Base-by-base conservation (phyloP, 2,329 filamentous ascomycete genomes). In the Elsinoe fawcettii region DNA sequence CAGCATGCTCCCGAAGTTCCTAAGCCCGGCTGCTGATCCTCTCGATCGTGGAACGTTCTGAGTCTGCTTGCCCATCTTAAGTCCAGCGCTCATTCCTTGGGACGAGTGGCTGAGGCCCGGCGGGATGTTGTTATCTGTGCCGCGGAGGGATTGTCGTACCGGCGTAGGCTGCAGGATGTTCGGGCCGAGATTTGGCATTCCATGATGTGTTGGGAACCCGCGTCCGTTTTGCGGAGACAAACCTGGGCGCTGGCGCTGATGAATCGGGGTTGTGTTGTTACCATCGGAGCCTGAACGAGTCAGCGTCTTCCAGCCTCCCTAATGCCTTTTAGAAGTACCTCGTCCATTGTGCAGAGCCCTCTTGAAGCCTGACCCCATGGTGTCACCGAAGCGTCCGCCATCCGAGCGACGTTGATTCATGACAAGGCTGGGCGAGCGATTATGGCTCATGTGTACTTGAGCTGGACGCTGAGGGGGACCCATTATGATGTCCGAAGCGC, bases 61-160 rank as follows among this genome's bases (percentile, higher is more conserved):
- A 16, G 9, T 14, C 11, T 56, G 39, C 57, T 68, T 70, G 3
- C 69, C 67, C 18, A 65, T 53, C 55, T 70, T 71, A 6, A 66
- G 57, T 23, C 60, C 60, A 27, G 63, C 63, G 22, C 61, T 63
- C 58, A 69, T 64, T 20, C 66, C 62, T 57, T 69, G 69, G 18
- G 62, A 66, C n/a, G 62, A 63, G 25, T 64, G 57, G 9, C 60
- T 60, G 12, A 60, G 49, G 16, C 59, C 56, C 11, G 57, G 43
- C 49, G 64, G 63, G 5, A 62, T 46, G 54, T 67, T 67, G 12
- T 61, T 53, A 47, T 66, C 56, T 12, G 66, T 20, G 25, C 60
- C 62, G n/a, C 63, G 61, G 3, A 74, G 57, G 11, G 69, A 63
- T 37, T 70, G 70, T 46, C 71, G 65, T 34, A 62, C 62, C 16